Evolutionary conservation across 192 early-diverging fungal genomes (phyloP).

Genomic region (Diversispora eburnea): DNA sequence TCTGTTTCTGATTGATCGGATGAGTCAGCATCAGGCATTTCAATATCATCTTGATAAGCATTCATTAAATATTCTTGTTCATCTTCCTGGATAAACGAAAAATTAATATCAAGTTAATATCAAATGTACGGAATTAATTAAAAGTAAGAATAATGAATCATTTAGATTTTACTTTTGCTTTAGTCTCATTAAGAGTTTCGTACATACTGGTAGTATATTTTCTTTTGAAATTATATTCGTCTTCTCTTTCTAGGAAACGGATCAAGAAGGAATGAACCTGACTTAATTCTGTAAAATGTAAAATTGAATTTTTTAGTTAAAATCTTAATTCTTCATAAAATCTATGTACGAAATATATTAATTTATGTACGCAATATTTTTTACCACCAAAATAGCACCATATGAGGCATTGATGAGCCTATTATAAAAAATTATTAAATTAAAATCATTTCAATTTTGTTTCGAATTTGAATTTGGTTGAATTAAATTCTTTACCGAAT

Average conservation of each 20-base stretch:
- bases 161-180: background rate
- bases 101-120: too few relatives aligned
- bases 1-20: slow-evolving; percentile 15
- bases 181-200: slow-evolving; percentile 49
- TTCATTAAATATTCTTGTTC: slow-evolving; percentile 75
- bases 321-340: too few relatives aligned
- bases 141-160: background rate
- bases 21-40: slow-evolving; percentile 50
- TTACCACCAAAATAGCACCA: slow-evolving; percentile 73
- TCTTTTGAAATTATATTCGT: slow-evolving; percentile 58
- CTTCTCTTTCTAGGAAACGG: slow-evolving; percentile 50
- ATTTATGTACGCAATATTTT: too few relatives aligned
- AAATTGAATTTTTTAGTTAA: too few relatives aligned
- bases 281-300: background rate
- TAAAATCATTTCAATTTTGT: background rate
- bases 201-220: slow-evolving; percentile 72
- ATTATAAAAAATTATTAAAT: background rate
- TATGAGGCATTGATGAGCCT: slow-evolving; percentile 56
- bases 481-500: slow-evolving; percentile 29
- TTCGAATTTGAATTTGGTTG: too few relatives aligned
- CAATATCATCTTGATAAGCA: slow-evolving; percentile 71
- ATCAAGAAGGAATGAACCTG: slow-evolving; percentile 75
- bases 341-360: too few relatives aligned
- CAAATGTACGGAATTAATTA: background rate
- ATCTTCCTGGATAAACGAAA: slow-evolving; percentile 33